Evolutionary conservation across 371 early-diverging fungal species (phyloP), one percentile per base, ranked within the genome.

Genomic region (Mortierella sp.): DNA sequence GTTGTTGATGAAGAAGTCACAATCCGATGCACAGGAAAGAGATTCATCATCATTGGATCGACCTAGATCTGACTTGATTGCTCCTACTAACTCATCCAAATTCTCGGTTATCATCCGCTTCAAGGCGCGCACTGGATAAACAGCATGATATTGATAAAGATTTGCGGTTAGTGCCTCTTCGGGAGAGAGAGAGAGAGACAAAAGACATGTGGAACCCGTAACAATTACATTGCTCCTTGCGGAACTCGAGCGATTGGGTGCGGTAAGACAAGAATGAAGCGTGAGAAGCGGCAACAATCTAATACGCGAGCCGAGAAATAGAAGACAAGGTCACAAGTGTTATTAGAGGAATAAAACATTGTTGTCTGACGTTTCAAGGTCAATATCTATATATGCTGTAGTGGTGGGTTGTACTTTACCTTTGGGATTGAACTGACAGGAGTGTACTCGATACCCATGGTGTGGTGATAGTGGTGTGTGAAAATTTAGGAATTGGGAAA

Each of bases 61-160:
- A 73, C 66, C 64, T 76, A 90, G 57, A 74, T 93, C 94, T 29
- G 65, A 51, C 64, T 67, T 49, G 45, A 90, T 68, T 23, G 91
- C 91, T 0, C 76, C 84, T 8, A 53, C 15, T 26, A 93, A 51
- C 8, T 67, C 72, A 9, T 73, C 82, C 66, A 85, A 74, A 70
- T 92, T 85, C 56, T 92, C 87, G 28, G 71, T 72, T 23, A 91
- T 13, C 51, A 89, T 40, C 12, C 73, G 64, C 57, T 82, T 79
- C 49, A 94, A 68, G 15, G 79, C 82, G 8, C 83, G 83, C 66
- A 93, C 88, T 80, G 40, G 12, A 49, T 51, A 54, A 42, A 37
- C 22, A 55, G 22, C 35, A 35, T 23, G 19, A 19, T 13, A 47
- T 47, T 19, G 10, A 19, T n/a, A 17, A 19, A 22, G n/a, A n/a